Percentiles rank a stretch among this genome's conserved stretches.
These are phyloP conservation scores for Naematelia encephala DNA, from an alignment of 768 basidiomycete genomes.

Conservation along the genomic window DNA sequence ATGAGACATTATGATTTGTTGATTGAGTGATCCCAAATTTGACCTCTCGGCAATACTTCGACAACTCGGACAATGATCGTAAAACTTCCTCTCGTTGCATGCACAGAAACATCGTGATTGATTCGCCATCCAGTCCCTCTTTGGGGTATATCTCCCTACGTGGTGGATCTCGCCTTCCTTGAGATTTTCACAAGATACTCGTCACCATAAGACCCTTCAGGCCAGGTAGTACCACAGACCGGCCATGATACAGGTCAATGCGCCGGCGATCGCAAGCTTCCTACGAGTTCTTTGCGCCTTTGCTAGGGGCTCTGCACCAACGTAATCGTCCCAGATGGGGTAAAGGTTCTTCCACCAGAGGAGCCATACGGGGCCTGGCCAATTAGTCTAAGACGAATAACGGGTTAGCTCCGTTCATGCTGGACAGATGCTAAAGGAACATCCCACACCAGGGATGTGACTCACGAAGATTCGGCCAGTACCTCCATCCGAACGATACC, in stretches of 20 bases:
- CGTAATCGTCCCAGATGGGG: neutral
- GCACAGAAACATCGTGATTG: too few species aligned
- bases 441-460: neutral
- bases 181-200: too few species aligned
- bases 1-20: too few species aligned
- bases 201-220: too few species aligned
- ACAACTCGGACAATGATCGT: too few species aligned
- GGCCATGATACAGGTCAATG: neutral
- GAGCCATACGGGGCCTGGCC: neutral
- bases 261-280: neutral
- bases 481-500: slow-evolving; percentile 1
- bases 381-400: neutral
- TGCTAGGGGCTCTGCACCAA: neutral
- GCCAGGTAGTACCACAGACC: neutral
- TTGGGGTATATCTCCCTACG: too few species aligned
- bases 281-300: neutral
- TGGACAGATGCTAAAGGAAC: neutral
- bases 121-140: too few species aligned
- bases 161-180: too few species aligned
- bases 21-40: too few species aligned
- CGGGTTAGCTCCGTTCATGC: neutral
- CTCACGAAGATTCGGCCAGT: slow-evolving; percentile 16
- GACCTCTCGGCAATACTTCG: too few species aligned
- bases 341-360: slow-evolving; percentile 2
- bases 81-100: too few species aligned